phyloP scores from a whole-genome alignment of 345 rosid species.

The Chamaenerion angustifolium region DNA sequence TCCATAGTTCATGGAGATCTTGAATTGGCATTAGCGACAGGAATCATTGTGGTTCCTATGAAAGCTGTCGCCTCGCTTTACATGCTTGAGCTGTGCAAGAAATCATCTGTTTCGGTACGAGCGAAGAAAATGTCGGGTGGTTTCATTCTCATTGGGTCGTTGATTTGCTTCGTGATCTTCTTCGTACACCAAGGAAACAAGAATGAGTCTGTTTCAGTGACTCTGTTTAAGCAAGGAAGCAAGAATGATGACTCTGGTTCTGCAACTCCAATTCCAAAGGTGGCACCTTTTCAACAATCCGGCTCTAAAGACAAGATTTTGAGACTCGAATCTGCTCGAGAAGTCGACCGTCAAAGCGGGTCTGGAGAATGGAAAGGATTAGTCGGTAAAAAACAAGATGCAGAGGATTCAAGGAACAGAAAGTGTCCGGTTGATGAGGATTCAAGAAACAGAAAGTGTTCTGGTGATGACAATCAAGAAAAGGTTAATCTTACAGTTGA shows the following conservation, averaged over 20 bases:
- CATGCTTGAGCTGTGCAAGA: slow-evolving; percentile 48
- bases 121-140: slow-evolving; percentile 36
- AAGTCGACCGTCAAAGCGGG: no score
- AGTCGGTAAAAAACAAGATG: background rate
- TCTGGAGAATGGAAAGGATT: no score
- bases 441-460: background rate
- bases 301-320: no score
- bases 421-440: no score
- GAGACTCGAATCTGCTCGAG: no score
- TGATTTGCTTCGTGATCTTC: slow-evolving; percentile 33
- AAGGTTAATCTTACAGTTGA: slow-evolving; percentile 46
- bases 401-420: no score
- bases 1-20: slow-evolving; percentile 37
- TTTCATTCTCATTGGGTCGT: slow-evolving; percentile 26
- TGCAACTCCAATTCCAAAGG: no score
- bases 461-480: slow-evolving; percentile 17
- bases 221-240: no score
- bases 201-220: no score
- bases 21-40: slow-evolving; percentile 41
- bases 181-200: slow-evolving; percentile 14
- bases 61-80: slow-evolving; percentile 48
- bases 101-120: slow-evolving; percentile 41
- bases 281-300: no score
- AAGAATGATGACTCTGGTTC: no score
- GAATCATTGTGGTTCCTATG: slow-evolving; percentile 52